Evolutionary conservation across 441 rosid genomes (phyloP), one percentile per base, ranked within the genome.

Genomic region (Breynia disticha): DNA sequence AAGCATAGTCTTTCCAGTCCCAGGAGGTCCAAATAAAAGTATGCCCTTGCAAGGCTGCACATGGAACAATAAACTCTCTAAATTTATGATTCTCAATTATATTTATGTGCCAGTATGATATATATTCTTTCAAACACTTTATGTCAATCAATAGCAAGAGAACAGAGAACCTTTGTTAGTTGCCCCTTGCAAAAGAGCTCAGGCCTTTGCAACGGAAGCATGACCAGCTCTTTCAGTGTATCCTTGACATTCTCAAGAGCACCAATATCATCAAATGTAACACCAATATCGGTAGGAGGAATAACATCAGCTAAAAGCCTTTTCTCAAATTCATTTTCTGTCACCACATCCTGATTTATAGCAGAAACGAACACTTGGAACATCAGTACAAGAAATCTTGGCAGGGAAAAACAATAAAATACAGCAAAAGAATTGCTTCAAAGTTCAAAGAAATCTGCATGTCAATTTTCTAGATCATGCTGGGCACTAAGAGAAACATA

Each of bases 241-340:
- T 86, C 95, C 77, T 89, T 89, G 60, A 89, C 93, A 71, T 89
- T 83, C 69, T 89, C 97, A 68, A 89, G 85, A 52, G 95, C 97
- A 64, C 97, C 97, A 37, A 86, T 82, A 65, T 89, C 97, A 64
- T 86, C 87, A 66, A 89, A 89, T 16, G 93, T 81, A 57, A 89
- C 97, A 60, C 95, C 95, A 57, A 91, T 88, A 59, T 86, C 96
- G 52, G 70, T 83, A n/a, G 98, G 89, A 5, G 95, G 96, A 69
- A 91, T 86, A 59, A 91, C 98, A 56, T 86, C 98, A 50, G 83
- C 87, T 61, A 87, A 70, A 53, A 91, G 94, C 61, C 93, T 83
- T 61, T 87, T 91, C 79, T 87, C 96, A 61, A 90, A 90, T 69
- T 90, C 98, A 68, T 91, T 87, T 72, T 91, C 96, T 1, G 98